Evolutionary conservation across 163 green algal genomes (phyloP).

Genomic region (Dunaliella salina): DNA sequence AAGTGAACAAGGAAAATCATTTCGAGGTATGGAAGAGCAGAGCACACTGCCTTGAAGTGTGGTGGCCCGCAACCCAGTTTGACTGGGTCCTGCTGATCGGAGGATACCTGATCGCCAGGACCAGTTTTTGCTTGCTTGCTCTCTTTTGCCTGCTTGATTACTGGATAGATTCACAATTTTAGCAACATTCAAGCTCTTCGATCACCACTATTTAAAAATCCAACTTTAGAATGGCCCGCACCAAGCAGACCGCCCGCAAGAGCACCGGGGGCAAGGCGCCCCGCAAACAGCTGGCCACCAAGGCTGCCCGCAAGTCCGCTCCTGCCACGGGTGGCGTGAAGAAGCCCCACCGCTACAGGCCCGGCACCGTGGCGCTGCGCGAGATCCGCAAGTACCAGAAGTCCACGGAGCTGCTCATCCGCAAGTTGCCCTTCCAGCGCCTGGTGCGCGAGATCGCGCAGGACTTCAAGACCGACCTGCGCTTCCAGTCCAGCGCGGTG

Average conservation of each 20-base stretch:
- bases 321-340: constrained; percentile 72
- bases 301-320: constrained; percentile 79
- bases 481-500: constrained; percentile 73
- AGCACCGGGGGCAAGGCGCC: constrained; percentile 85
- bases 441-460: constrained; percentile 94
- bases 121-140: no score
- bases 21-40: no score
- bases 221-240: constrained; percentile 61
- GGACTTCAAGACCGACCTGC: constrained; percentile 80
- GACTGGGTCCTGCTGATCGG: neutral
- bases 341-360: constrained; percentile 85
- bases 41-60: neutral
- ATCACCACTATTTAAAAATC: no score
- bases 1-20: no score
- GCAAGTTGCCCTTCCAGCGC: constrained; percentile 95
- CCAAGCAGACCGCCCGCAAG: constrained; percentile 86
- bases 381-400: constrained; percentile 98
- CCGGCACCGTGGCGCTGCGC: constrained; percentile 78
- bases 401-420: constrained; percentile 91
- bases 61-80: no score
- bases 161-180: neutral
- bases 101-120: no score
- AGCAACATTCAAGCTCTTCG: no score
- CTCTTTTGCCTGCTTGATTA: neutral
- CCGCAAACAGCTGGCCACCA: constrained; percentile 85